Evolutionary conservation across 345 rosid species (phyloP).

Genomic region (Linum usitatissimum): DNA sequence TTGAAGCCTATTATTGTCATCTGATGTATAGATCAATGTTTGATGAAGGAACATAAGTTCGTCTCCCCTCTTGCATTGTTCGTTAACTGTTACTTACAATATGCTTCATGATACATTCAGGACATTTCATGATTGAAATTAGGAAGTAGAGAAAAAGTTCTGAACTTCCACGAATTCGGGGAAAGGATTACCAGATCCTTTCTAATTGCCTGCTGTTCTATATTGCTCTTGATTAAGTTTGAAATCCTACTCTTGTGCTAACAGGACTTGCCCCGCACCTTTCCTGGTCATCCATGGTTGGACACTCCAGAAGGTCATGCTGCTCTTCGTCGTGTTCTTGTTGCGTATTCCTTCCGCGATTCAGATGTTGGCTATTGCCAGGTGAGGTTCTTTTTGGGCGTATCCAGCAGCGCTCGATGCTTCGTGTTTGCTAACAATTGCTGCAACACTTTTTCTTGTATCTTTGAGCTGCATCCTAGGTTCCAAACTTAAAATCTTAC

Average conservation of each 20-base stretch:
- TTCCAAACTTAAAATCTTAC: too few relatives aligned
- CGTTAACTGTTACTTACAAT: background rate
- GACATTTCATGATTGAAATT: background rate
- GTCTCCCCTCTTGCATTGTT: background rate
- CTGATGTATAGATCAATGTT: background rate
- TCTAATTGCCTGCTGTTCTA: too few relatives aligned
- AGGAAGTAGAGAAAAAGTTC: background rate
- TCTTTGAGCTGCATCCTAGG: background rate
- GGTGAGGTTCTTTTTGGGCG: constrained; percentile 33
- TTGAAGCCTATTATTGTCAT: background rate
- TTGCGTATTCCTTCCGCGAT: constrained; percentile 92
- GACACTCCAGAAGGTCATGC: constrained; percentile 99
- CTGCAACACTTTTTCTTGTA: background rate
- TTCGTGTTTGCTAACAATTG: background rate
- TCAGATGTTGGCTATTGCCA: constrained; percentile 99
- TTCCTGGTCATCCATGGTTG: constrained; percentile 99
- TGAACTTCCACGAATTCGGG: background rate
- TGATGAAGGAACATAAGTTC: background rate
- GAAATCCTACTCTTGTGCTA: constrained; percentile 6
- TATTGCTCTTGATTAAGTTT: background rate
- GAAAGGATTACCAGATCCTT: background rate
- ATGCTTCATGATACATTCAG: background rate
- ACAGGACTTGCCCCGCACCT: constrained; percentile 93
- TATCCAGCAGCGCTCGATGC: too few relatives aligned
- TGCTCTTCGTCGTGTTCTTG: constrained; percentile 83